Evolutionary conservation across 176 grass and related monocot species (phyloP).

Genomic region (Aegilops longissima): DNA sequence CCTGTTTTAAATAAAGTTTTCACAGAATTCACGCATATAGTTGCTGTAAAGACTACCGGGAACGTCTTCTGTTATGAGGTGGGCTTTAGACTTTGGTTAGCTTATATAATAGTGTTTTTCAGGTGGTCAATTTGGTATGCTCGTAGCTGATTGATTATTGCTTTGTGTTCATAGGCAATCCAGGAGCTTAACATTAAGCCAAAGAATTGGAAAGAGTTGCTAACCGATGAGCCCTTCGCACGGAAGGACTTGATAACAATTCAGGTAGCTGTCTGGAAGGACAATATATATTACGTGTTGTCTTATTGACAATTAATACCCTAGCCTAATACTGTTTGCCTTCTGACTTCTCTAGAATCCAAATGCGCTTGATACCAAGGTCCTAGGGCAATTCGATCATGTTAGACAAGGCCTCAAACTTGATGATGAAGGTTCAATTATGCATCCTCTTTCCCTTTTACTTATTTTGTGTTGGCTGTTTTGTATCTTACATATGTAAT

Average conservation of each 20-base stretch:
- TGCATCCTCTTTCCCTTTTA: conserved; percentile 7
- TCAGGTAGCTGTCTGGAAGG: conserved; percentile 60
- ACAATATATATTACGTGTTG: neutral
- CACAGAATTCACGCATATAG: conserved; percentile 94
- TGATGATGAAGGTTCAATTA: conserved; percentile 81
- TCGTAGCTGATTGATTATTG: conserved; percentile 21
- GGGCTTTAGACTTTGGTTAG: neutral
- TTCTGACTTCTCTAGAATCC: conserved; percentile 67
- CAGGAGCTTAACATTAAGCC: conserved; percentile 94
- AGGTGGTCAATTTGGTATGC: neutral
- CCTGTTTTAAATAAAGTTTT: conserved; percentile 97
- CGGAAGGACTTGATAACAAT: conserved; percentile 92
- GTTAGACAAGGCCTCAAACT: conserved; percentile 92
- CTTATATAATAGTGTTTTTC: neutral
- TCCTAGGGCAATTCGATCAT: conserved; percentile 88
- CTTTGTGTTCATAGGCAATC: conserved; percentile 58
- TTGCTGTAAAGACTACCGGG: conserved; percentile 98
- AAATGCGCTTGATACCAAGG: conserved; percentile 80
- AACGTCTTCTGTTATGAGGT: conserved; percentile 99
- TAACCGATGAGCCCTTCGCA: conserved; percentile 92
- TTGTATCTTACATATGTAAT: conserved; percentile 11
- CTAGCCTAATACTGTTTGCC: conserved; percentile 19
- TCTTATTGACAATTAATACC: conserved; percentile 14
- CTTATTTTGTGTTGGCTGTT: conserved; percentile 7
- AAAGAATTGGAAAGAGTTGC: conserved; percentile 95